Conservation (phyloP, 495 filamentous ascomycete genomes). For the Annulohypoxylon stygium region DNA sequence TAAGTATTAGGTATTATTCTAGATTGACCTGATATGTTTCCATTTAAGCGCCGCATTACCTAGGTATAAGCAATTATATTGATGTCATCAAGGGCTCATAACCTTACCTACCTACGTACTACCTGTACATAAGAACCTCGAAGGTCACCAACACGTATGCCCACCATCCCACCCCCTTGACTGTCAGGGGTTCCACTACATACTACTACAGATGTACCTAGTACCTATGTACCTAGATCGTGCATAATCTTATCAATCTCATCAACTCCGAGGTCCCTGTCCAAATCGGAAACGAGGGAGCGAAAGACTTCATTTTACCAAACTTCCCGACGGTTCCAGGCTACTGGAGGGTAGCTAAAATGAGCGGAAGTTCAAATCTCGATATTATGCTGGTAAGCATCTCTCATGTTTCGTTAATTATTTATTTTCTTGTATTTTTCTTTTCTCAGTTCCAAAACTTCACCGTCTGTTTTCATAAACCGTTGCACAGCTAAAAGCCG, state of each 20-base stretch:
- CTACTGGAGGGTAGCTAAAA: conserved; percentile 26
- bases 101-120: too few species aligned
- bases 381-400: conserved; percentile 57
- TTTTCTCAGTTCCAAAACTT: not conserved
- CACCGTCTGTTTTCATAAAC: not conserved
- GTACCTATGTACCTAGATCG: not conserved
- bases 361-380: conserved; percentile 51
- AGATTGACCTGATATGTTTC: too few species aligned
- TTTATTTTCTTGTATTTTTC: not conserved
- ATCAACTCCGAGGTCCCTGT: conserved; percentile 21
- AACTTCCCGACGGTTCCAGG: conserved; percentile 10
- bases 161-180: too few species aligned
- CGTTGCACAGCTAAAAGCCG: not conserved
- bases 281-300: not conserved
- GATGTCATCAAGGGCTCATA: too few species aligned
- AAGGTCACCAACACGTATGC: not conserved
- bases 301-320: conserved; percentile 21
- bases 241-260: conserved; percentile 49
- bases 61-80: too few species aligned
- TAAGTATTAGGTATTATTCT: too few species aligned
- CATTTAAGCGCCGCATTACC: too few species aligned
- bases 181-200: too few species aligned
- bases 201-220: not conserved
- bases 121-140: not conserved
- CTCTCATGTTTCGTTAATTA: not conserved